Conservation (phyloP, 2,329 filamentous ascomycete genomes). For the Exophiala xenobiotica region DNA sequence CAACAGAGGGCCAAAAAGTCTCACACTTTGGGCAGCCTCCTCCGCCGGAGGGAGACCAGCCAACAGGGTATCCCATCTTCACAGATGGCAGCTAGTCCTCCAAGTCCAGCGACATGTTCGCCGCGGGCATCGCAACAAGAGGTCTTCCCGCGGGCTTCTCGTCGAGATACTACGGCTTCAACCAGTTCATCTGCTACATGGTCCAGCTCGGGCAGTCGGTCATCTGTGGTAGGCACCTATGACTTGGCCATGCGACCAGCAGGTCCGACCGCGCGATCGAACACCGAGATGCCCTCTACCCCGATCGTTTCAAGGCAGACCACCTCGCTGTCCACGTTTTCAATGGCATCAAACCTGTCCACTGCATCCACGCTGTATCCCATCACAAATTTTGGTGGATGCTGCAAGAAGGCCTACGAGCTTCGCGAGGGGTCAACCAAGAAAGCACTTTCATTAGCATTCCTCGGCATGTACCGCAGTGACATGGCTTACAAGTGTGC, state of each 20-base stretch:
- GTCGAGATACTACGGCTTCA: constrained; percentile 9
- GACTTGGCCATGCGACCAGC: background rate
- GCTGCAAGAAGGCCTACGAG: constrained; percentile 18
- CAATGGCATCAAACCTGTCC: constrained; percentile 2
- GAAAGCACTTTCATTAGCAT: constrained; percentile 8
- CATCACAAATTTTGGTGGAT: constrained; percentile 13
- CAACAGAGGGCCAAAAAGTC: constrained; percentile 7
- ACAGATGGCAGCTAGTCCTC: background rate
- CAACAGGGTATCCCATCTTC: background rate
- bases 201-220: constrained; percentile 10
- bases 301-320: constrained; percentile 2
- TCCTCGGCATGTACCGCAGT: constrained; percentile 1
- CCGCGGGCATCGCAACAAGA: constrained; percentile 10
- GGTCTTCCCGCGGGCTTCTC: background rate
- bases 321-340: constrained; percentile 8
- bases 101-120: background rate
- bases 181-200: constrained; percentile 9
- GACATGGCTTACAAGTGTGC: constrained; percentile 6
- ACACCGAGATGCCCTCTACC: background rate
- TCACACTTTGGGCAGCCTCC: constrained; percentile 3
- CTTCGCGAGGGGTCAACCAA: constrained; percentile 12
- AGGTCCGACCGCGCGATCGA: background rate
- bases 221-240: constrained; percentile 5
- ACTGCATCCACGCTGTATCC: constrained; percentile 11
- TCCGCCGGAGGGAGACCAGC: constrained; percentile 10